phyloP scores from a whole-genome alignment of 2,329 filamentous ascomycete genomes.

The Aspergillus sp. region DNA sequence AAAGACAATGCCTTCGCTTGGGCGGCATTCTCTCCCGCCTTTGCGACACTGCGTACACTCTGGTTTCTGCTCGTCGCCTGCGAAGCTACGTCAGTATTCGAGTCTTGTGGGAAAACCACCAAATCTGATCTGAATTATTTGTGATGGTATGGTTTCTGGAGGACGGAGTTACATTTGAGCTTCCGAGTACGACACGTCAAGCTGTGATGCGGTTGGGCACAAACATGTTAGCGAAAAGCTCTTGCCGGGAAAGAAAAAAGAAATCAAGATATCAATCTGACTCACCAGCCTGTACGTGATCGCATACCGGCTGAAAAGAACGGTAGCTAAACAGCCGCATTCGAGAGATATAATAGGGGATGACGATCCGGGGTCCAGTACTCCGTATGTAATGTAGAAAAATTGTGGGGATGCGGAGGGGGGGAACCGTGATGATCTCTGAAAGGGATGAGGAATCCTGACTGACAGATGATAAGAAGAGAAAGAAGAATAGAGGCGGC shows the following conservation, averaged over 20 bases:
- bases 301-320: conserved; percentile 32
- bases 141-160: conserved; percentile 1
- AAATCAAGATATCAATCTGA: conserved; percentile 4
- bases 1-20: conserved; percentile 60
- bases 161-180: conserved; percentile 51
- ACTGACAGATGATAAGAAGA: neutral
- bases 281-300: conserved; percentile 41
- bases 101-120: neutral
- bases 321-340: conserved; percentile 20
- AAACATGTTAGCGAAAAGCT: too few relatives aligned
- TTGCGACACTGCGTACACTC: conserved; percentile 58
- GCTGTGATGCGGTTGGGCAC: conserved; percentile 20
- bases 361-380: too few relatives aligned
- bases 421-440: too few relatives aligned
- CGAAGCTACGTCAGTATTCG: conserved; percentile 1
- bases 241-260: too few relatives aligned
- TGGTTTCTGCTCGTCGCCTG: conserved; percentile 55
- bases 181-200: conserved; percentile 57
- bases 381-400: too few relatives aligned
- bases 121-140: too few relatives aligned
- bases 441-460: too few relatives aligned
- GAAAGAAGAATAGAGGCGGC: neutral
- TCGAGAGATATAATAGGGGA: neutral
- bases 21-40: conserved; percentile 56
- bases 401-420: too few relatives aligned